These are phyloP conservation scores for Cucumis cinereus DNA, from an alignment of 306 rosid genomes.

Conservation along the genomic window DNA sequence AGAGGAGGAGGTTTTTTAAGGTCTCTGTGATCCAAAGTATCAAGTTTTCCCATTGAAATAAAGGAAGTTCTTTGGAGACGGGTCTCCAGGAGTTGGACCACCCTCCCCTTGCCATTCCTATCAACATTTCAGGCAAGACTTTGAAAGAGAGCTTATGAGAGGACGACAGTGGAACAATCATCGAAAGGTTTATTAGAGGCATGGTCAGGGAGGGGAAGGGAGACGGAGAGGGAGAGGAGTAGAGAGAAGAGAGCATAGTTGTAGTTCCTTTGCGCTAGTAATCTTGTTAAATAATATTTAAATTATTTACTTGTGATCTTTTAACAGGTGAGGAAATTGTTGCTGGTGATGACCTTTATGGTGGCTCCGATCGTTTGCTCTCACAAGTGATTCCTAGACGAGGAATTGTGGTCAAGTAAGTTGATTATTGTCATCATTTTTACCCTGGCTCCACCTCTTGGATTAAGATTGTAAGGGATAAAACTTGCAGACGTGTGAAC, in stretches of 20 bases:
- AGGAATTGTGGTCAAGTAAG: conserved; percentile 80
- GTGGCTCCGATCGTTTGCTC: conserved; percentile 77
- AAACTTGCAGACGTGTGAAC: conserved; percentile 59
- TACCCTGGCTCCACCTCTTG: conserved; percentile 6
- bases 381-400: conserved; percentile 65
- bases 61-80: not conserved
- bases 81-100: not conserved
- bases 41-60: not conserved
- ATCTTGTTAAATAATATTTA: not conserved
- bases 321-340: conserved; percentile 73
- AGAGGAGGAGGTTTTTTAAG: not conserved
- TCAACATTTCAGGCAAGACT: not conserved
- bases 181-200: not conserved
- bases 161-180: not conserved
- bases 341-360: conserved; percentile 82
- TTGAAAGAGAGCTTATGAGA: not conserved
- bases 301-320: not conserved
- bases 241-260: not conserved
- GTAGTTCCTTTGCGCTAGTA: not conserved
- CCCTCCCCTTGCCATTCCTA: not conserved
- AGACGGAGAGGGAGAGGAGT: not conserved
- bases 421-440: conserved; percentile 15
- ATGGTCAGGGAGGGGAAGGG: not conserved
- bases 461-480: conserved; percentile 17
- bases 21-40: not conserved